Evolutionary conservation across 2,329 filamentous ascomycete species (phyloP).

Genomic region (Camptophora hylomeconis): DNA sequence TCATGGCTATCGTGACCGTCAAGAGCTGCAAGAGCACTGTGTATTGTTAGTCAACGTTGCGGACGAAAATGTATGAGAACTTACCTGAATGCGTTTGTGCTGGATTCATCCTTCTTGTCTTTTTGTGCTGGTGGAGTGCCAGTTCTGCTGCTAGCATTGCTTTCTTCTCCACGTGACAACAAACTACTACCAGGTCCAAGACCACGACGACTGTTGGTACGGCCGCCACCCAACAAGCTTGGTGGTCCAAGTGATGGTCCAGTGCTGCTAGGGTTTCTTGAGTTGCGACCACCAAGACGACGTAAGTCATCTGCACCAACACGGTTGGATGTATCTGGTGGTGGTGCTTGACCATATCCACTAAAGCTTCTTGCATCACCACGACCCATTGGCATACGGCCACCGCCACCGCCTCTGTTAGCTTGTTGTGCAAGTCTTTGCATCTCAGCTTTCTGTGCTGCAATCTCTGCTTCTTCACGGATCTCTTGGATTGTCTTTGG

Average conservation of each 20-base stretch:
- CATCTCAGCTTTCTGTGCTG: slow-evolving; percentile 67
- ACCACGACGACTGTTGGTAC: slow-evolving; percentile 72
- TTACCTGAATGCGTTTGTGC: slow-evolving; percentile 90
- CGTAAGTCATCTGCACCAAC: slow-evolving; percentile 86
- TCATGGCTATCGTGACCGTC: slow-evolving; percentile 33
- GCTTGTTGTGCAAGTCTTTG: slow-evolving; percentile 40
- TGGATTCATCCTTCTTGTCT: slow-evolving; percentile 50
- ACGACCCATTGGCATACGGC: slow-evolving; percentile 62
- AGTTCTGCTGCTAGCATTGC: slow-evolving; percentile 74
- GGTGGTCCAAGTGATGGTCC: slow-evolving; percentile 59
- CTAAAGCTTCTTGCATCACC: slow-evolving; percentile 81
- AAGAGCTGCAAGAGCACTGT: slow-evolving; percentile 34
- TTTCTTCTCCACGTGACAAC: slow-evolving; percentile 68
- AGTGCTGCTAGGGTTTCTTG: slow-evolving; percentile 47
- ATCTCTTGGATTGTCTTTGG: slow-evolving; percentile 95
- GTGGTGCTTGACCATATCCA: slow-evolving; percentile 55
- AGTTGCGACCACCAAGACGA: slow-evolving; percentile 58
- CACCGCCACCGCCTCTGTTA: slow-evolving; percentile 49
- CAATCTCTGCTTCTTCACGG: slow-evolving; percentile 63
- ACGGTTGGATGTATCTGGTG: slow-evolving; percentile 60
- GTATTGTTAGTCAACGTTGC: slow-evolving; percentile 10
- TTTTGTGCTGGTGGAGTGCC: slow-evolving; percentile 66
- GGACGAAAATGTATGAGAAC: slow-evolving; percentile 22
- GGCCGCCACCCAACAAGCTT: slow-evolving; percentile 75
- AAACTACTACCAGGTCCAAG: slow-evolving; percentile 58